A percentile compares a stretch with the other conserved stretches of the same genome.
Conservation (phyloP, 306 rosid genomes). For the Psophocarpus tetragonolobus region DNA sequence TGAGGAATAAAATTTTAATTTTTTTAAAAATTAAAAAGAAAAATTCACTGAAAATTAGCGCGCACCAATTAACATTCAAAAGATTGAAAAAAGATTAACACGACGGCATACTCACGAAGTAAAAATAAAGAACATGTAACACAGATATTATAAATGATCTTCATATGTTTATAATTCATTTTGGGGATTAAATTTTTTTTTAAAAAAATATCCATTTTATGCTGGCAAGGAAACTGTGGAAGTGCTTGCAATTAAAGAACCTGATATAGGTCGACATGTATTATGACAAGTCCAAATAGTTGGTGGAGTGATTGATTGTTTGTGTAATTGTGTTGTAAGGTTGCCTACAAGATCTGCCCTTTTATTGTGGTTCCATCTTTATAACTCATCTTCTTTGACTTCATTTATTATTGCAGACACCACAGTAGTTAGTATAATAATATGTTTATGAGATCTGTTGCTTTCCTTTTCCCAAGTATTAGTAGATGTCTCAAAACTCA, state of each 20-base stretch:
- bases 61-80: background rate
- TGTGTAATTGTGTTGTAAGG: constrained; percentile 28
- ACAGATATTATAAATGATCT: background rate
- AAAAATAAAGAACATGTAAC: background rate
- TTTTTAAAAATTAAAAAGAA: too few species aligned
- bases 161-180: background rate
- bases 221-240: background rate
- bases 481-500: background rate
- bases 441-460: background rate
- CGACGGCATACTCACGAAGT: background rate
- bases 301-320: constrained; percentile 28
- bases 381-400: constrained; percentile 41
- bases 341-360: constrained; percentile 27
- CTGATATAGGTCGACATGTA: background rate
- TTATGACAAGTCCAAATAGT: constrained; percentile 26
- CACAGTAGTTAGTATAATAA: background rate
- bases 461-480: background rate
- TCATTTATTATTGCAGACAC: constrained; percentile 46
- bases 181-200: background rate
- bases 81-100: background rate
- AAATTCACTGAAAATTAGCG: background rate
- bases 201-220: background rate
- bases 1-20: too few species aligned
- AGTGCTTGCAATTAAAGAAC: constrained; percentile 2
- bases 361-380: constrained; percentile 13